phyloP scores from a whole-genome alignment of 169 alveolate genomes.

The Plasmodium coatneyi region DNA sequence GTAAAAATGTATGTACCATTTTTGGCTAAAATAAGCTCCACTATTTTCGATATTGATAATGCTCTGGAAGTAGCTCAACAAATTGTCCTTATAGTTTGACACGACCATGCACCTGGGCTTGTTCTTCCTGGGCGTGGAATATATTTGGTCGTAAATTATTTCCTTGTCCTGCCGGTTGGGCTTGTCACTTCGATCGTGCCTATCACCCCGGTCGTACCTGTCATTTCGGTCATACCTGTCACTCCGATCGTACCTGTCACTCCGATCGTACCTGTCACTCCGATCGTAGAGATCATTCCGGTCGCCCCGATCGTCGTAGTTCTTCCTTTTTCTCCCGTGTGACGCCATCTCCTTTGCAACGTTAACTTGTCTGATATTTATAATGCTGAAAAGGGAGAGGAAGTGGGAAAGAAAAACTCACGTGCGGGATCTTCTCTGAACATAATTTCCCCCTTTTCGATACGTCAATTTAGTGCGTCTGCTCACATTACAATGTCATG shows the following conservation, averaged over 20 bases:
- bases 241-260: not conserved
- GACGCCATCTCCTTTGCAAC: not conserved
- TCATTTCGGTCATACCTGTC: not conserved
- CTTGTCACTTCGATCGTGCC: not conserved
- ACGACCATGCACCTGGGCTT: slow-evolving; percentile 65
- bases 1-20: slow-evolving; percentile 70
- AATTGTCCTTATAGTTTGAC: slow-evolving; percentile 32
- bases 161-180: slow-evolving; percentile 25
- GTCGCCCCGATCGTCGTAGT: not conserved
- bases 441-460: slow-evolving; percentile 1
- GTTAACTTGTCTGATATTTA: not conserved
- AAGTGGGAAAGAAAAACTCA: not conserved
- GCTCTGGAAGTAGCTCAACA: slow-evolving; percentile 17
- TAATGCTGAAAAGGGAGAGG: not conserved
- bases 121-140: slow-evolving; percentile 50
- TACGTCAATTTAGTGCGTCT: not conserved
- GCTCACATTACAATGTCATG: not conserved
- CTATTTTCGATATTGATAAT: slow-evolving; percentile 12
- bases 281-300: not conserved
- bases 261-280: not conserved
- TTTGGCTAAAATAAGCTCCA: slow-evolving; percentile 8
- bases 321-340: not conserved
- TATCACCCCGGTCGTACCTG: not conserved
- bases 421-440: not conserved
- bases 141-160: slow-evolving; percentile 64